Evolutionary conservation across 2,329 filamentous ascomycete species (phyloP), one percentile per base, ranked within the genome.

Genomic region (Zasmidium angulare): DNA sequence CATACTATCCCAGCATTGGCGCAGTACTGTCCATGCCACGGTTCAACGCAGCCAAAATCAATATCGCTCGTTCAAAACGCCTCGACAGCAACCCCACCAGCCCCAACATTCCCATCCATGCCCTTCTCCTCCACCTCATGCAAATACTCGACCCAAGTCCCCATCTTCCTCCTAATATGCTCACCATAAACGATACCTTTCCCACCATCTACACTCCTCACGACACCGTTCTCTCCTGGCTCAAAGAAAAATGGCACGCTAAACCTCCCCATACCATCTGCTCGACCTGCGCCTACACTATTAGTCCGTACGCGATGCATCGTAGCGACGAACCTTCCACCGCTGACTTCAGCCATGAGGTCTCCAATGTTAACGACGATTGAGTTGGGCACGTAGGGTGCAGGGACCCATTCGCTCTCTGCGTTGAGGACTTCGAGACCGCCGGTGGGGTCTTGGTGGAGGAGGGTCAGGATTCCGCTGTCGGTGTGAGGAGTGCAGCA

Each of bases 231-330:
- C 62, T 77, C 72, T 2, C 77, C 78, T 0, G 78, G 78, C 67
- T 80, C 77, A 61, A 80, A 80, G 68, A 81, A 81, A 66, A 80
- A 81, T 1, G 78, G 78, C 24, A 80, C 76, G 51, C 76, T 79
- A 56, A 77, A 77, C 19, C 76, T 67, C 1, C 73, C 74, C 47
- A 67, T 62, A 17, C 36, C 36, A 43, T 43, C 36, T 17, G 11
- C n/a, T 6, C 69, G 68, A 20, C 46, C 47, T 24, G 60, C 22
- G 50, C 60, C 26, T 19, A 52, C 60, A 46, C 26, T 40, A 23
- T 53, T 62, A 10, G 56, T 59, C 10, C 75, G 70, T 1, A 81
- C 78, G 2, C 78, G 73, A 68, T 81, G 78, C 69, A 75, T 75
- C 1, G 78, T 81, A 11, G 77, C 78, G 10, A 78, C 73, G 64